Evolutionary conservation across 768 basidiomycete genomes (phyloP).

Genomic region (Podaxis sp.): DNA sequence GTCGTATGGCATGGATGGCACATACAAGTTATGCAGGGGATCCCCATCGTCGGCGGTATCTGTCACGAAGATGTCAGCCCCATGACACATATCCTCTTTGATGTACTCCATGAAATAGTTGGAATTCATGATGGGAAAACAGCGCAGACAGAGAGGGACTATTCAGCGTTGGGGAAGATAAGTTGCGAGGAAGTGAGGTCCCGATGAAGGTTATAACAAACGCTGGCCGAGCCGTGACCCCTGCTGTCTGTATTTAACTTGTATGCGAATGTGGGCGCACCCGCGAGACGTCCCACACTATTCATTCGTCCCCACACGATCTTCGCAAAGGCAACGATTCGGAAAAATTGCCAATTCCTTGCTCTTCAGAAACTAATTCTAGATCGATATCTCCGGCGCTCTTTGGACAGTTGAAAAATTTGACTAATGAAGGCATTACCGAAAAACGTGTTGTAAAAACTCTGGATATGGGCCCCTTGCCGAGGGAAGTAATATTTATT

Average conservation of each 20-base stretch:
- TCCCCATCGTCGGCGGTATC: neutral
- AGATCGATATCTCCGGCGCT: neutral
- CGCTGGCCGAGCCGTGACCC: neutral
- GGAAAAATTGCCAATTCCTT: neutral
- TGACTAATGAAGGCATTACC: neutral
- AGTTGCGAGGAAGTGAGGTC: neutral
- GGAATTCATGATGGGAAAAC: neutral
- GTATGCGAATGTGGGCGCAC: constrained; percentile 1
- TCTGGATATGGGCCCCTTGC: neutral
- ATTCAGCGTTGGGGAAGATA: neutral
- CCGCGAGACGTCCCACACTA: neutral
- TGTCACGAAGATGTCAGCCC: neutral
- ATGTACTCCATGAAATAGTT: neutral
- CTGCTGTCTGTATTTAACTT: neutral
- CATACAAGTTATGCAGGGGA: neutral
- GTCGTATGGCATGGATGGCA: neutral
- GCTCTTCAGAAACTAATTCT: neutral
- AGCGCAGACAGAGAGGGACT: neutral
- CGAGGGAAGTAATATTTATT: neutral
- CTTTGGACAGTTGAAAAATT: neutral
- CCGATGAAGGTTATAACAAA: neutral
- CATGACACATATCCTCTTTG: constrained; percentile 2
- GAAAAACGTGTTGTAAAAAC: neutral
- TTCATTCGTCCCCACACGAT: neutral
- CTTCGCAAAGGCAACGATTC: neutral